Evolutionary conservation across 768 basidiomycete genomes (phyloP).

Genomic region (Lentinula aciculospora): DNA sequence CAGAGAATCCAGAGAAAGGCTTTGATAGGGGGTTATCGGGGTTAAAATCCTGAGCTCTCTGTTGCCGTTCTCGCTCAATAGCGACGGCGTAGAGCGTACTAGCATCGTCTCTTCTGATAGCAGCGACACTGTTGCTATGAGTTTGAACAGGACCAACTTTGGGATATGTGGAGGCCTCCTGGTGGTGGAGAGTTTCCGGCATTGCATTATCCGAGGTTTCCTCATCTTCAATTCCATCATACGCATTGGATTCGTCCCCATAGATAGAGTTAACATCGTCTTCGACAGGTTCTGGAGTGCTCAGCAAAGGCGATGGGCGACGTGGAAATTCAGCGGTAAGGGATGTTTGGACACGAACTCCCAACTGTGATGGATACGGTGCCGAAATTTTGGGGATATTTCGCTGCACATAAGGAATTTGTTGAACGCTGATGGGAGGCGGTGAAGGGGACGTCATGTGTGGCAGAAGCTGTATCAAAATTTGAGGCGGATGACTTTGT

Average conservation of each 20-base stretch:
- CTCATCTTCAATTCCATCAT: slow-evolving; percentile 4
- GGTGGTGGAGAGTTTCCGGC: not conserved
- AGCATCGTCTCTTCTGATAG: not conserved
- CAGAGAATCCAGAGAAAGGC: not conserved
- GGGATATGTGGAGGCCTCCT: not conserved
- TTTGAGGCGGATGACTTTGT: not conserved
- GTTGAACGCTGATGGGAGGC: not conserved
- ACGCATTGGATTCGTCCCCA: slow-evolving; percentile 1
- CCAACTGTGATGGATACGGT: not conserved
- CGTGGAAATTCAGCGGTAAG: not conserved
- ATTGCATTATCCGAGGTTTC: not conserved
- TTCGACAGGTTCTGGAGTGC: not conserved
- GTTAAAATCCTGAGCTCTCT: too few relatives aligned
- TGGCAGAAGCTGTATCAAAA: not conserved
- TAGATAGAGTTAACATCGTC: not conserved
- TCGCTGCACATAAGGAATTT: not conserved
- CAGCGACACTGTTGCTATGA: not conserved
- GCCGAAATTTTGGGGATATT: not conserved
- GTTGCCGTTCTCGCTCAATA: not conserved
- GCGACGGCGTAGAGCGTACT: not conserved
- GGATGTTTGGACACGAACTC: not conserved
- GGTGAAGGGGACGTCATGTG: not conserved
- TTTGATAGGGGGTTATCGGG: not conserved
- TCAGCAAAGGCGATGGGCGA: not conserved
- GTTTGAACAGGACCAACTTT: not conserved